A percentile compares a stretch with the other conserved stretches of the same genome.
These are phyloP conservation scores for Phylloporus arenicola DNA, from an alignment of 768 basidiomycete species.

Conservation along the genomic window DNA sequence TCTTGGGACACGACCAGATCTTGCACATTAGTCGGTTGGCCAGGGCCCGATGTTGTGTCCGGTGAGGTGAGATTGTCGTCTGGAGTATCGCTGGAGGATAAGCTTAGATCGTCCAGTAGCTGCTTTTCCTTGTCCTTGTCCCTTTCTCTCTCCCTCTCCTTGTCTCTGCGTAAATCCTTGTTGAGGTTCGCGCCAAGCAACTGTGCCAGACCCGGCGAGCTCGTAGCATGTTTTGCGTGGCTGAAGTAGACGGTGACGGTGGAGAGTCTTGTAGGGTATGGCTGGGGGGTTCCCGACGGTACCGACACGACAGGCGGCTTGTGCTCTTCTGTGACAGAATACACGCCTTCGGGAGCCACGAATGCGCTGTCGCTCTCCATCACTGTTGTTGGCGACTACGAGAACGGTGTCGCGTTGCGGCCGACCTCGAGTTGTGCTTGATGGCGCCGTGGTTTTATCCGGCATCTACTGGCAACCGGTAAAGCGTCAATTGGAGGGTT, in stretches of 20 bases:
- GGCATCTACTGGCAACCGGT: conserved; percentile 7
- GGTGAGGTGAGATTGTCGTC: conserved; percentile 48
- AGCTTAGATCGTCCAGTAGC: conserved; percentile 54
- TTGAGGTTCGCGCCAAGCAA: conserved; percentile 54
- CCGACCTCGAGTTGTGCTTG: neutral
- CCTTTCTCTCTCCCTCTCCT: conserved; percentile 23
- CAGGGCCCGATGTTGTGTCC: conserved; percentile 32
- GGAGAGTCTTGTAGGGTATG: conserved; percentile 60
- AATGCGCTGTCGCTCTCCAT: conserved; percentile 86
- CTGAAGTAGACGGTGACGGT: conserved; percentile 61
- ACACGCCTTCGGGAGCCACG: conserved; percentile 86
- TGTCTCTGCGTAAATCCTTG: conserved; percentile 53
- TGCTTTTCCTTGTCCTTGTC: conserved; percentile 37
- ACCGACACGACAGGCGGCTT: conserved; percentile 51
- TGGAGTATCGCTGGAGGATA: conserved; percentile 78
- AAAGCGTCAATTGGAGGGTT: conserved; percentile 1
- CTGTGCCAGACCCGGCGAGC: conserved; percentile 60
- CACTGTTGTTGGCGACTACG: conserved; percentile 9
- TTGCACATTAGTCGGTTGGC: conserved; percentile 31
- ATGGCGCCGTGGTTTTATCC: neutral
- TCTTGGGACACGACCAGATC: conserved; percentile 26
- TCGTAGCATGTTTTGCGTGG: conserved; percentile 41
- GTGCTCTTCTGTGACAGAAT: conserved; percentile 83
- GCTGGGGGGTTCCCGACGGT: conserved; percentile 30
- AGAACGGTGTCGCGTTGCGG: conserved; percentile 4